phyloP scores from a whole-genome alignment of 2,329 filamentous ascomycete genomes.

The Aspergillus pseudonomiae region DNA sequence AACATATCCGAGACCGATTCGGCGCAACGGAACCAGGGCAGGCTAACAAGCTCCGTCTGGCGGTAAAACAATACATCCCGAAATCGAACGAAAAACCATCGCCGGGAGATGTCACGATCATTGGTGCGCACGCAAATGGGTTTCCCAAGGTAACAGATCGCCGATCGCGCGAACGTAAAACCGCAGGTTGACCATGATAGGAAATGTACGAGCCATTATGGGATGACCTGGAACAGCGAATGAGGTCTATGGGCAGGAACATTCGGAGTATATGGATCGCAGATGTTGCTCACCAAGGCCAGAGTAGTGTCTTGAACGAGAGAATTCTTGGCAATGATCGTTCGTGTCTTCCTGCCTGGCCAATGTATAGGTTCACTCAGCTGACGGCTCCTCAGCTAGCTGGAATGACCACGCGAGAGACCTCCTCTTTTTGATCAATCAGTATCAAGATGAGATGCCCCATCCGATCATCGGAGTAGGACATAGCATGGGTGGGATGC shows the following conservation, averaged over 20 bases:
- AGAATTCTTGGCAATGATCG: slow-evolving; percentile 75
- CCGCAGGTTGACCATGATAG: slow-evolving; percentile 42
- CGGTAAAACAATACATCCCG: slow-evolving; percentile 81
- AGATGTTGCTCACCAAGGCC: slow-evolving; percentile 76
- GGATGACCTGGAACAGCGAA: slow-evolving; percentile 68
- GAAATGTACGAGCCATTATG: slow-evolving; percentile 86
- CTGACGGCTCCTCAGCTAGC: slow-evolving; percentile 53
- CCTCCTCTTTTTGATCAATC: slow-evolving; percentile 78
- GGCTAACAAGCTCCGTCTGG: slow-evolving; percentile 64
- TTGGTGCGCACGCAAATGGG: slow-evolving; percentile 80
- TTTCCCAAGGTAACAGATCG: slow-evolving; percentile 70
- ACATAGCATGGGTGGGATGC: slow-evolving; percentile 80
- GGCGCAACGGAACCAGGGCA: slow-evolving; percentile 58
- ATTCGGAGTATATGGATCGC: slow-evolving; percentile 81
- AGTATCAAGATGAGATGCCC: slow-evolving; percentile 67
- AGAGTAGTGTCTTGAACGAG: slow-evolving; percentile 73
- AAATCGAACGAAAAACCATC: slow-evolving; percentile 63
- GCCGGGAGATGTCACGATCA: slow-evolving; percentile 74
- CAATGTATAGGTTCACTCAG: background rate
- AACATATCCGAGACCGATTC: slow-evolving; percentile 58
- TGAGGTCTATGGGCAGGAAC: slow-evolving; percentile 58
- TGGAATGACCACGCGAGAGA: slow-evolving; percentile 82
- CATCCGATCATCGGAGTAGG: slow-evolving; percentile 77
- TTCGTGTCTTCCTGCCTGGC: slow-evolving; percentile 42
- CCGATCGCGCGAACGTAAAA: slow-evolving; percentile 11